A percentile compares a stretch with the other conserved stretches of the same genome.
phyloP scores from a whole-genome alignment of 805 yeast species.

The Kockiozyma suomiensis region DNA sequence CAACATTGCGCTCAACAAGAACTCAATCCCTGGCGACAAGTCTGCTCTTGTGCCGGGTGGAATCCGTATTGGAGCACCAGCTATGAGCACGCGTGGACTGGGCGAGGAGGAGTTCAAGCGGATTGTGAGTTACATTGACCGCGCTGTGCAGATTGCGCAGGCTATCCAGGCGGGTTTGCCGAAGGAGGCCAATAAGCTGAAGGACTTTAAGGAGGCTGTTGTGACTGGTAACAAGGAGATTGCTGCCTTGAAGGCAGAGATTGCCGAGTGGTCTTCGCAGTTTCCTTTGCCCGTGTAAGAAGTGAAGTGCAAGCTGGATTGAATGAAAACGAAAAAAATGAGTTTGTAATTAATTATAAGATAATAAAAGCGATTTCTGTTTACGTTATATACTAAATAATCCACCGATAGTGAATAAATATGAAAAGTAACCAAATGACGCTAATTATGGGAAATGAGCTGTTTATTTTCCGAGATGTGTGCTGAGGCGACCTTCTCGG shows the following conservation, averaged over 20 bases:
- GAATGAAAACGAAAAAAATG: neutral
- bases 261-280: slow-evolving; percentile 76
- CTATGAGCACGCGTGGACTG: slow-evolving; percentile 97
- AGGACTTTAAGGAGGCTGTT: slow-evolving; percentile 89
- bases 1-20: slow-evolving; percentile 95
- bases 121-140: slow-evolving; percentile 79
- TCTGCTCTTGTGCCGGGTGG: slow-evolving; percentile 97
- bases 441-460: too few relatives aligned
- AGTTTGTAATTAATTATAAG: neutral
- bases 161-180: slow-evolving; percentile 74
- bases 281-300: slow-evolving; percentile 47
- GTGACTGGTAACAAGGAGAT: slow-evolving; percentile 72
- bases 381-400: too few relatives aligned
- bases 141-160: slow-evolving; percentile 74
- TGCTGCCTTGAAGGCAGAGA: slow-evolving; percentile 69
- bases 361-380: too few relatives aligned
- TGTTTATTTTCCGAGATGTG: too few relatives aligned
- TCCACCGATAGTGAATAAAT: too few relatives aligned
- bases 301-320: neutral
- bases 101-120: slow-evolving; percentile 81
- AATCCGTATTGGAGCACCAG: slow-evolving; percentile 96
- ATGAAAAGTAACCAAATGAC: too few relatives aligned
- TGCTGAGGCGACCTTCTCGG: too few relatives aligned
- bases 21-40: slow-evolving; percentile 97
- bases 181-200: slow-evolving; percentile 89